phyloP scores from a whole-genome alignment of 2,329 filamentous ascomycete genomes.

The Beauveria pseudobassiana region DNA sequence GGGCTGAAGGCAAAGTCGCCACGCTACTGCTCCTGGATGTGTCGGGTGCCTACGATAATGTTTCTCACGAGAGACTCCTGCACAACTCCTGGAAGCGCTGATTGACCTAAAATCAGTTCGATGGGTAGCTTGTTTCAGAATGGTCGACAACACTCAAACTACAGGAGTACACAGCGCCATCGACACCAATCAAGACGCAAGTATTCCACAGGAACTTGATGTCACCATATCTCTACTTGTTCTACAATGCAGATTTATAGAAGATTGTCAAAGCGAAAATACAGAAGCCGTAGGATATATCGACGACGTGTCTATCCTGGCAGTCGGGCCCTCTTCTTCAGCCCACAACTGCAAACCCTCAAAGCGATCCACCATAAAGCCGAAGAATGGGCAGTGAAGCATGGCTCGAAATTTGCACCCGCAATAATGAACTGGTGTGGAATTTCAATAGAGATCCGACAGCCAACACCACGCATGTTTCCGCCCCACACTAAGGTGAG shows the following conservation, averaged over 20 bases:
- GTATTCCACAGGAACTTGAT: conserved; percentile 18
- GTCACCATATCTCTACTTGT: too few species aligned
- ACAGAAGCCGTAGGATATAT: too few species aligned
- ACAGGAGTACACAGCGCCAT: conserved; percentile 12
- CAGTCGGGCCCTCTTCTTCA: background rate
- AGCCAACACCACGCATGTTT: background rate
- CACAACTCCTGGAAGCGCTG: too few species aligned
- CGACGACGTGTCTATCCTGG: too few species aligned
- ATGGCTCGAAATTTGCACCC: background rate
- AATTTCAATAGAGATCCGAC: background rate
- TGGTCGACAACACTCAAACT: too few species aligned
- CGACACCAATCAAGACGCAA: conserved; percentile 12
- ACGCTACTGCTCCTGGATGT: conserved; percentile 15
- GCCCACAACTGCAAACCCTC: background rate
- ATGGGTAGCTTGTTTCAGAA: too few species aligned
- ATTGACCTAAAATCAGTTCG: too few species aligned
- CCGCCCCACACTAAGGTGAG: background rate
- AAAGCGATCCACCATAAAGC: background rate
- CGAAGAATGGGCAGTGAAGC: background rate
- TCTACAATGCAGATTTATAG: too few species aligned
- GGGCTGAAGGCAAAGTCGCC: conserved; percentile 8
- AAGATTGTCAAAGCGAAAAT: too few species aligned
- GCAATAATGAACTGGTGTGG: background rate
- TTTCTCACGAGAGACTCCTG: too few species aligned
- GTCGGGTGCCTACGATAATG: too few species aligned